Evolutionary conservation across 78 protist genomes (phyloP).

Genomic region (Carpediemonas membranifera): DNA sequence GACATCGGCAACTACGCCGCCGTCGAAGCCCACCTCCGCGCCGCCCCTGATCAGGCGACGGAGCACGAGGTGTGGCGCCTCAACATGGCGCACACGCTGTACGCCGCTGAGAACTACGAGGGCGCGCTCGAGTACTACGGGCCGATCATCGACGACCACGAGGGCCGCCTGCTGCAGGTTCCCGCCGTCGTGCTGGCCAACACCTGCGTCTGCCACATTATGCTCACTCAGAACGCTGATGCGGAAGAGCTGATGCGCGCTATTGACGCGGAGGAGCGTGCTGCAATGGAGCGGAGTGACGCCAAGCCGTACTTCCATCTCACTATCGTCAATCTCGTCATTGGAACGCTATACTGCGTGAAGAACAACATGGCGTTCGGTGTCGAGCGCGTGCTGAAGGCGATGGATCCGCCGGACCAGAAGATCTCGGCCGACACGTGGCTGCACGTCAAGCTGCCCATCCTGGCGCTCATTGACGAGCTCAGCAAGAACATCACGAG

Average conservation of each 20-base stretch:
- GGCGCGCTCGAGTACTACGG: slow-evolving; percentile 61
- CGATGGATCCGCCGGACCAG: slow-evolving; percentile 68
- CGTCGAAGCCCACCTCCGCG: background rate
- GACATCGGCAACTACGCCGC: background rate
- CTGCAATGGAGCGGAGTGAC: background rate
- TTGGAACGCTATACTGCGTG: slow-evolving; percentile 69
- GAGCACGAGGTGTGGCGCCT: slow-evolving; percentile 62
- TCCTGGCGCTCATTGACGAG: too few species aligned
- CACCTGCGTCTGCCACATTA: slow-evolving; percentile 61
- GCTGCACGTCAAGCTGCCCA: too few species aligned
- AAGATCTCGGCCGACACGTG: too few species aligned
- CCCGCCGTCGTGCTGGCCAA: slow-evolving; percentile 63
- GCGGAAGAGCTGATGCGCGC: slow-evolving; percentile 56
- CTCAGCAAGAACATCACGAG: too few species aligned
- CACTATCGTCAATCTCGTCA: slow-evolving; percentile 53
- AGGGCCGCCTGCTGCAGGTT: slow-evolving; percentile 22
- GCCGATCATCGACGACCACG: slow-evolving; percentile 40
- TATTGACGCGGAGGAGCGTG: slow-evolving; percentile 55
- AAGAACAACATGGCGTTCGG: slow-evolving; percentile 61
- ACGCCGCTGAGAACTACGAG: slow-evolving; percentile 43
- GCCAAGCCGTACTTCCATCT: background rate
- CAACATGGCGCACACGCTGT: slow-evolving; percentile 65
- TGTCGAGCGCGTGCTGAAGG: slow-evolving; percentile 49
- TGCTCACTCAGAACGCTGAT: slow-evolving; percentile 46
- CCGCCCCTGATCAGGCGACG: background rate